Conservation (phyloP, 2,329 filamentous ascomycete species). For the Xylariaceae sp. region DNA sequence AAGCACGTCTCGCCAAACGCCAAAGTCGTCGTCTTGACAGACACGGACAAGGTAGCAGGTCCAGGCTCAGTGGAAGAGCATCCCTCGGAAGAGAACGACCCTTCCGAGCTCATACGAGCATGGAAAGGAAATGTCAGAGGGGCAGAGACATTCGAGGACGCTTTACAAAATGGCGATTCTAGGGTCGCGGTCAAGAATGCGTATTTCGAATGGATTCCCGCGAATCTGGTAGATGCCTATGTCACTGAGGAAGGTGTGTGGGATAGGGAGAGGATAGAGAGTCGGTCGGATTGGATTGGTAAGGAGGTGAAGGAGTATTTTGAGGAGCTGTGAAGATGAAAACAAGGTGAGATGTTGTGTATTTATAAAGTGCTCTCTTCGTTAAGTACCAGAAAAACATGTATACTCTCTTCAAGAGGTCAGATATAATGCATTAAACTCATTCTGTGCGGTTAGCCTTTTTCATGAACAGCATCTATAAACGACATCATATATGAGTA, state of each 20-base stretch:
- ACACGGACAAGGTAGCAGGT: constrained; percentile 56
- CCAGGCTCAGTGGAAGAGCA: constrained; percentile 40
- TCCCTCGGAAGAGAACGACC: constrained; percentile 45
- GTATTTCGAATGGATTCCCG: constrained; percentile 58
- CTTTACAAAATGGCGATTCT: constrained; percentile 7
- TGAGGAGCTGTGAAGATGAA: constrained; percentile 30
- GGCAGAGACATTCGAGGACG: constrained; percentile 12
- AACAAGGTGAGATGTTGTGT: too few species aligned
- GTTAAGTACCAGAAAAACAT: too few species aligned
- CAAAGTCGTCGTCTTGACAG: constrained; percentile 51
- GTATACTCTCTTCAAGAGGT: too few species aligned
- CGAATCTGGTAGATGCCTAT: constrained; percentile 46
- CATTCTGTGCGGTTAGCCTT: too few species aligned
- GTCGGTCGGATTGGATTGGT: constrained; percentile 34
- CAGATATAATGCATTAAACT: too few species aligned
- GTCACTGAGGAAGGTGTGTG: constrained; percentile 49
- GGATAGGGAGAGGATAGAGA: constrained; percentile 34
- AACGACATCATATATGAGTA: too few species aligned
- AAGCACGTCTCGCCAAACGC: constrained; percentile 41
- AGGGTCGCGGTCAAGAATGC: constrained; percentile 40
- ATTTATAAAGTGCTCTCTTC: too few species aligned
- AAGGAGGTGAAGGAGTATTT: constrained; percentile 39
- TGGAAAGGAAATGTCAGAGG: constrained; percentile 38
- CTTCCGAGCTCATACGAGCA: constrained; percentile 41
- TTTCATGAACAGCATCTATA: too few species aligned